Conservation (phyloP, 2,329 filamentous ascomycete species). For the Penicillium rolfsii region DNA sequence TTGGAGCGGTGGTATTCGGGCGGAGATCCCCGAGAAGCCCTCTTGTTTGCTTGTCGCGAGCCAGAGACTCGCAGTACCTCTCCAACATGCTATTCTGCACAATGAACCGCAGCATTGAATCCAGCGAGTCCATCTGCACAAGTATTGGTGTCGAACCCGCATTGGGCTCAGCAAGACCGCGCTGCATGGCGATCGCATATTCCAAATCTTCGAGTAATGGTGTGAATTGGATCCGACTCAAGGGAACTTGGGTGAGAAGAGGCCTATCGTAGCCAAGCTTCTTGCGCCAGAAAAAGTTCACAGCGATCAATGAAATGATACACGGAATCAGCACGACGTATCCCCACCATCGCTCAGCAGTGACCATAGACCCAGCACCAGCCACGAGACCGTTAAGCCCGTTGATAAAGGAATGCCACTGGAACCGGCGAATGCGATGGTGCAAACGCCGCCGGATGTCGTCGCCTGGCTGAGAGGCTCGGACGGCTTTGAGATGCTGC, state of each 20-base stretch:
- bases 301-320: constrained; percentile 51
- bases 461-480: constrained; percentile 36
- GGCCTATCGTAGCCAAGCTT: constrained; percentile 53
- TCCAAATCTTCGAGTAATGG: constrained; percentile 36
- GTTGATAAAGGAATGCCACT: constrained; percentile 51
- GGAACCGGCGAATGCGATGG: constrained; percentile 46
- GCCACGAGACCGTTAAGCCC: constrained; percentile 53
- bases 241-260: constrained; percentile 23
- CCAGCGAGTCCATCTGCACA: constrained; percentile 19
- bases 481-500: constrained; percentile 36
- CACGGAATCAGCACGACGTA: constrained; percentile 58
- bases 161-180: constrained; percentile 17
- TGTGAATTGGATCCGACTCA: constrained; percentile 18
- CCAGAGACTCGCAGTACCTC: constrained; percentile 32
- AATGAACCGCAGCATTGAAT: constrained; percentile 32
- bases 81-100: constrained; percentile 34
- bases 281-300: constrained; percentile 55
- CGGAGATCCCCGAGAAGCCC: constrained; percentile 9
- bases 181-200: constrained; percentile 29
- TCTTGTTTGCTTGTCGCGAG: constrained; percentile 21
- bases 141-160: constrained; percentile 8
- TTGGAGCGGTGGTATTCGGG: not conserved
- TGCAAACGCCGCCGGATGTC: constrained; percentile 37
- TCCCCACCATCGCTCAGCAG: constrained; percentile 56
- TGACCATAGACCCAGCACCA: constrained; percentile 55